phyloP scores from a whole-genome alignment of 2,329 filamentous ascomycete genomes.

The Trichoderma atrobrunneum region DNA sequence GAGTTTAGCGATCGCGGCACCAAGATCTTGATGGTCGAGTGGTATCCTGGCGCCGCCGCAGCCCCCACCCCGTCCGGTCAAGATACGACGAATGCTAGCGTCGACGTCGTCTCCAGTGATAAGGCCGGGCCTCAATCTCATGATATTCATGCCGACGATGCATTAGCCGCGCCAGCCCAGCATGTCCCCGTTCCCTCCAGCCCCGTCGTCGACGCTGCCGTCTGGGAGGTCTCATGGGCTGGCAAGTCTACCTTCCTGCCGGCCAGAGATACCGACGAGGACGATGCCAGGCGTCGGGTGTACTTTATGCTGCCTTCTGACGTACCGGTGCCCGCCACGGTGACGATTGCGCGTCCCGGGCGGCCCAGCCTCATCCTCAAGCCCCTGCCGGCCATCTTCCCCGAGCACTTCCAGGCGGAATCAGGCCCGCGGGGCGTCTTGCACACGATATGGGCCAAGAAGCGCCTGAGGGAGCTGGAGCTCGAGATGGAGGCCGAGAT shows the following conservation, averaged over 20 bases:
- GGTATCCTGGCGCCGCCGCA: conserved; percentile 51
- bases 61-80: conserved; percentile 9
- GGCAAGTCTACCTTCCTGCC: conserved; percentile 72
- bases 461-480: conserved; percentile 70
- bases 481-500: conserved; percentile 74
- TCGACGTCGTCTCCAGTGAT: neutral
- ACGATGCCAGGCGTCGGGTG: conserved; percentile 54
- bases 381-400: conserved; percentile 83
- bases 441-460: conserved; percentile 88
- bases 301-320: conserved; percentile 80
- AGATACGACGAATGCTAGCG: conserved; percentile 2
- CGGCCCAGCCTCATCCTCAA: conserved; percentile 58
- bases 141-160: neutral
- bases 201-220: conserved; percentile 24
- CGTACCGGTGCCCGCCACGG: conserved; percentile 65
- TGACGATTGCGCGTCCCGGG: conserved; percentile 58
- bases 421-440: conserved; percentile 77
- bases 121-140: conserved; percentile 17
- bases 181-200: neutral
- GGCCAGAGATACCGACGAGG: conserved; percentile 43
- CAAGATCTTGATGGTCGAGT: conserved; percentile 92
- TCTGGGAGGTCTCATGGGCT: conserved; percentile 80
- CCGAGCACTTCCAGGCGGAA: conserved; percentile 67
- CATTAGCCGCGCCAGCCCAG: neutral
- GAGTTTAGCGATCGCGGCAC: conserved; percentile 86